A percentile compares a stretch with the other conserved stretches of the same genome.
Conservation (phyloP, 352 stramenopile species). For the Phytophthora europaea region DNA sequence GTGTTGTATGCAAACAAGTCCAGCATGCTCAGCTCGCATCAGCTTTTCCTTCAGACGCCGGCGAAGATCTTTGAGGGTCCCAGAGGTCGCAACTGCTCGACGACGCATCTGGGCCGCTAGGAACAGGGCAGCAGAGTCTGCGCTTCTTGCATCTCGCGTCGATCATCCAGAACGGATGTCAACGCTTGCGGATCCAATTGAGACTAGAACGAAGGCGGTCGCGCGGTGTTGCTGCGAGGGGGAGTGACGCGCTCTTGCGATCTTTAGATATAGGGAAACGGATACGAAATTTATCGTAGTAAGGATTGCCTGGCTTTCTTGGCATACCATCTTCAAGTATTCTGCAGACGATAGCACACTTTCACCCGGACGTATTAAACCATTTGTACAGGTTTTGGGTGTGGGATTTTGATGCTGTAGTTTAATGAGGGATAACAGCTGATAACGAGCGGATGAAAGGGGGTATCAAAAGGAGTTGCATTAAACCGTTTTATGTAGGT, state of each 20-base stretch:
- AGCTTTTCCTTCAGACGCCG: not conserved
- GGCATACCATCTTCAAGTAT: not conserved
- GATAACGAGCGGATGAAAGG: not conserved
- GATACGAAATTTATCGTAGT: not conserved
- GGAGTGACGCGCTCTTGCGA: not conserved
- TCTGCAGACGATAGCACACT: not conserved
- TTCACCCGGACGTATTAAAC: not conserved
- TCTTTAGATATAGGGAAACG: not conserved
- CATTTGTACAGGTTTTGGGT: not conserved
- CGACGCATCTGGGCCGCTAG: not conserved
- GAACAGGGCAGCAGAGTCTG: not conserved
- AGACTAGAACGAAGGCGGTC: not conserved
- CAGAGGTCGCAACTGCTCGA: not conserved
- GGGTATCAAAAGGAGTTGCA: not conserved
- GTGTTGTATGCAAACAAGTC: not conserved
- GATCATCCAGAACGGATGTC: not conserved
- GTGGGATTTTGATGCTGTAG: not conserved
- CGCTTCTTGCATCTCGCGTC: not conserved
- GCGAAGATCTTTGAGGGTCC: not conserved
- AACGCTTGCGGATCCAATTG: not conserved
- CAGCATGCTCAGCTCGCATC: not conserved
- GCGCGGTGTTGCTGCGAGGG: not conserved
- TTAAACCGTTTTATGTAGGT: slow-evolving; percentile 1
- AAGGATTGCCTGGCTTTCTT: not conserved
- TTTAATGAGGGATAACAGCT: not conserved